Conservation (phyloP, 345 rosid species). For the Barbarea vulgaris region DNA sequence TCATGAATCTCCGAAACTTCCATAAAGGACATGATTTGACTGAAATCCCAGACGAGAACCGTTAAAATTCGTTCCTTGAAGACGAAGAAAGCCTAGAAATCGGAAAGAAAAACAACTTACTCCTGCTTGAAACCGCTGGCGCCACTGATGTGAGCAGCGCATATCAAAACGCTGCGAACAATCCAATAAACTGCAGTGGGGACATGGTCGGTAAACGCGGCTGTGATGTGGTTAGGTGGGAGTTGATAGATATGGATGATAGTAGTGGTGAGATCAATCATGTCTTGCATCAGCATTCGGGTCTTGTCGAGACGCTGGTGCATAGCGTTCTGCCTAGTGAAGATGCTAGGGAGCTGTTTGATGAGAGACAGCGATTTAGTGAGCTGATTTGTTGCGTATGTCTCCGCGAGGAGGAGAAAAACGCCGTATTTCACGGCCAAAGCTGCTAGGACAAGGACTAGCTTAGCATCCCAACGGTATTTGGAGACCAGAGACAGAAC, state of each 20-base stretch:
- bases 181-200: constrained; percentile 88
- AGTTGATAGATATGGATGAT: constrained; percentile 61
- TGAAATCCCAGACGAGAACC: constrained; percentile 31
- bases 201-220: constrained; percentile 50
- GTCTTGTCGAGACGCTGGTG: constrained; percentile 62
- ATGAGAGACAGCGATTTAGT: constrained; percentile 82
- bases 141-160: constrained; percentile 62
- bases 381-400: constrained; percentile 64
- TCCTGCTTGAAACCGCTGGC: constrained; percentile 60
- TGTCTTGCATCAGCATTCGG: constrained; percentile 54
- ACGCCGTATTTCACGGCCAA: constrained; percentile 84
- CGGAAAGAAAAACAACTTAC: constrained; percentile 40
- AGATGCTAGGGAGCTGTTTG: constrained; percentile 64
- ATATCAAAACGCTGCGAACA: constrained; percentile 64
- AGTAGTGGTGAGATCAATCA: constrained; percentile 63
- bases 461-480: constrained; percentile 80
- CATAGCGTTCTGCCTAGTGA: constrained; percentile 49
- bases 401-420: constrained; percentile 77
- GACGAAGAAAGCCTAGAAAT: constrained; percentile 13
- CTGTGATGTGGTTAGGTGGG: constrained; percentile 58
- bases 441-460: constrained; percentile 72
- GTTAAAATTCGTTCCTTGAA: background rate
- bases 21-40: constrained; percentile 55
- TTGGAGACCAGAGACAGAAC: constrained; percentile 53
- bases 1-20: constrained; percentile 75